Base-by-base conservation (phyloP, 176 grass and related monocot species). In the Zoysia japonica region DNA sequence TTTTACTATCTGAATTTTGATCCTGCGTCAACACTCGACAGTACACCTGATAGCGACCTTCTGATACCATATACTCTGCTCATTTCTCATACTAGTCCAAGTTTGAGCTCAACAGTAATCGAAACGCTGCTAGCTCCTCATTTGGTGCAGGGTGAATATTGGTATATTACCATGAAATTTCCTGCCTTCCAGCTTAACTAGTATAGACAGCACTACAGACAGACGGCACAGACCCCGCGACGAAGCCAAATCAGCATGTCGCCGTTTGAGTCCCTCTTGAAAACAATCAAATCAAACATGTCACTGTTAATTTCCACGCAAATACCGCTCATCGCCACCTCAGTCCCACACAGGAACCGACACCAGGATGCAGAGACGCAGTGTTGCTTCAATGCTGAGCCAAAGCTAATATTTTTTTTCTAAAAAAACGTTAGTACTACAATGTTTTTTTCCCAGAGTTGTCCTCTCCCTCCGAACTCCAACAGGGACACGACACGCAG, bases 301-400 rank as follows among this genome's bases (percentile, higher is more conserved):
- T 51, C 60, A 9, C 67, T 73, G 28, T 28, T 28, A 28, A 52
- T 17, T 71, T 16, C 12, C 16, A 49, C 14, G 47, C 19, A 44
- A 28, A 11, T 11, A 35, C 20, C 28, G 42, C 9, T 47, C 78
- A 20, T 28, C 55, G 17, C 65, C 85, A 71, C 85, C 39, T 65
- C 70, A 61, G 77, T 68, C 2, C 52, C 53, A 61, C 12, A 57
- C 82, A 85, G 45, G 74, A 64, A 78, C 57, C 46, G 74, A 64
- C 56, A 45, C 53, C 28, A 28, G 28, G 28, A 11, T 77, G 6
- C 51, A 6, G 19, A 61, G 9, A 49, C 48, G 48, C 28, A 6
- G 59, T 3, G 9, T 14, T 17, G 5, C 53, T 49, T 61, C 43
- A 7, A 71, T 28, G 78, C 78, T 51, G 50, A 16, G 40, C 6